Conservation (phyloP, 75 land plant species). For the Larix kaempferi region DNA sequence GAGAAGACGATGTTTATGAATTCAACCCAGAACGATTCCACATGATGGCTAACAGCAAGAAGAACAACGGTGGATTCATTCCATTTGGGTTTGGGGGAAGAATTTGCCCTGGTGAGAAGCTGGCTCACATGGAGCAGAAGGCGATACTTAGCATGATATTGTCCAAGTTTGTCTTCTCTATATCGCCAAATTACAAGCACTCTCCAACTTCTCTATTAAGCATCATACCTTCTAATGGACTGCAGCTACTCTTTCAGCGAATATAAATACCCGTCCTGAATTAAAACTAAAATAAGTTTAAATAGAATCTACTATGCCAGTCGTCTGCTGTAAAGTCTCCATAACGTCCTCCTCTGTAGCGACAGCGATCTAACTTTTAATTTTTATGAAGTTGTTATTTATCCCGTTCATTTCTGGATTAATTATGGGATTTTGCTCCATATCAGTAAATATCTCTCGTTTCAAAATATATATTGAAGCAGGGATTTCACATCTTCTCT, state of each 20-base stretch:
- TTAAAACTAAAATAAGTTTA: too few relatives aligned
- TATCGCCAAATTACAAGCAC: conserved; percentile 35
- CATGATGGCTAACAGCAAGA: not conserved
- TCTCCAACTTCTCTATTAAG: conserved; percentile 17
- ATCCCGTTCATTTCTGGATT: too few relatives aligned
- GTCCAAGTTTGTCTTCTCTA: conserved; percentile 29
- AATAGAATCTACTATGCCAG: too few relatives aligned
- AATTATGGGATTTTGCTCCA: too few relatives aligned
- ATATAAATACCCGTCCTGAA: too few relatives aligned
- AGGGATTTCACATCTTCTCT: too few relatives aligned
- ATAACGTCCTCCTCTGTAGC: too few relatives aligned
- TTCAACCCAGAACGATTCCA: conserved; percentile 7
- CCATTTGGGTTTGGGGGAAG: conserved; percentile 10
- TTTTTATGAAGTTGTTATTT: too few relatives aligned
- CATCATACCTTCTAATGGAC: conserved; percentile 5
- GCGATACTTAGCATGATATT: conserved; percentile 16
- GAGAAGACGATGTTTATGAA: not conserved
- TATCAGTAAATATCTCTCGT: too few relatives aligned
- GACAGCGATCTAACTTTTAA: too few relatives aligned
- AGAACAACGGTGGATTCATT: not conserved
- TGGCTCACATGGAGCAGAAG: conserved; percentile 32
- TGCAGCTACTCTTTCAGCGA: not conserved
- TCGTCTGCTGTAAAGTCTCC: too few relatives aligned
- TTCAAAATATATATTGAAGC: too few relatives aligned
- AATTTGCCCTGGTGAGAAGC: not conserved